Evolutionary conservation across 164 flowering plant species (phyloP).

Genomic region (Tetrastigma voinierianum): DNA sequence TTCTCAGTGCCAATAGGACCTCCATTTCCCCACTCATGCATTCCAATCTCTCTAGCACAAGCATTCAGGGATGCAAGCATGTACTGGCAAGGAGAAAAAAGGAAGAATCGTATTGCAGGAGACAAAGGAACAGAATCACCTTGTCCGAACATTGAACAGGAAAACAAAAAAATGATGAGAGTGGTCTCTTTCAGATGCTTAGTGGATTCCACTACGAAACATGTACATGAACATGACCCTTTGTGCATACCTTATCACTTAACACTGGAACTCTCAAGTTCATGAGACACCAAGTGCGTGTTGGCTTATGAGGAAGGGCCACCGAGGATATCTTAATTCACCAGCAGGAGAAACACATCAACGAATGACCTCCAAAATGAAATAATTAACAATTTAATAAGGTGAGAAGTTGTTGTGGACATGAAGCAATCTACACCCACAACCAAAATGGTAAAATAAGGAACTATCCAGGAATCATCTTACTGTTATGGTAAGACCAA

Average conservation of each 20-base stretch:
- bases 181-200: neutral
- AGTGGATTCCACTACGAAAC: neutral
- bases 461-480: constrained; percentile 9
- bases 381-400: neutral
- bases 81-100: constrained; percentile 36
- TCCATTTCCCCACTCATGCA: constrained; percentile 56
- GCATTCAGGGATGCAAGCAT: constrained; percentile 66
- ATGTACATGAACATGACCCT: neutral
- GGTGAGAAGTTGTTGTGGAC: neutral
- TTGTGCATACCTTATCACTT: constrained; percentile 61
- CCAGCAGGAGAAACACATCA: constrained; percentile 85
- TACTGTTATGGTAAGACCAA: constrained; percentile 56
- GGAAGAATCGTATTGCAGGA: neutral
- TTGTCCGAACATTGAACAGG: neutral
- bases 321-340: constrained; percentile 73
- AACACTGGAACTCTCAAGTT: constrained; percentile 72
- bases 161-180: too few relatives aligned
- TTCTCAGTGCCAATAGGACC: constrained; percentile 50
- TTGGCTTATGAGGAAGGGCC: constrained; percentile 38
- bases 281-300: constrained; percentile 40
- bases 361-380: constrained; percentile 59
- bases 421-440: neutral
- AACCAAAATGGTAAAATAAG: neutral
- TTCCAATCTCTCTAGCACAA: constrained; percentile 46
- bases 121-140: neutral